phyloP scores from a whole-genome alignment of 2,329 filamentous ascomycete species.

The Pseudogymnoascus sp. region DNA sequence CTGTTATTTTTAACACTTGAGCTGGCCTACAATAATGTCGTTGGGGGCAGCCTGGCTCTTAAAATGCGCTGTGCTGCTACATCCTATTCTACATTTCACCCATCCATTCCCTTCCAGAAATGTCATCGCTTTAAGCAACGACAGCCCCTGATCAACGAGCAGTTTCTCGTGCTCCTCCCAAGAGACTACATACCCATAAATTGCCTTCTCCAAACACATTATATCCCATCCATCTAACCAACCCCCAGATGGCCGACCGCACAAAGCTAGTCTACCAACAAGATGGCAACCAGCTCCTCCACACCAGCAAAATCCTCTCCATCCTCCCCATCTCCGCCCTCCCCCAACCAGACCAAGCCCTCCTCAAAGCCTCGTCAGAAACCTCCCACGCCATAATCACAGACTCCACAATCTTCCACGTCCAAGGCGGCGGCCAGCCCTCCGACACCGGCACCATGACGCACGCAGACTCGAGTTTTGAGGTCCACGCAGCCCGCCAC shows the following conservation, averaged over 20 bases:
- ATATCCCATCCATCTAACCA: not conserved
- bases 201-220: too few relatives aligned
- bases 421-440: slow-evolving; percentile 68
- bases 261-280: slow-evolving; percentile 7
- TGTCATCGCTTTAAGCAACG: too few relatives aligned
- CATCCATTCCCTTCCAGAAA: too few relatives aligned
- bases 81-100: too few relatives aligned
- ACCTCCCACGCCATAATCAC: slow-evolving; percentile 52
- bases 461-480: slow-evolving; percentile 31
- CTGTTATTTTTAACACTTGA: too few relatives aligned
- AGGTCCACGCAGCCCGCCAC: slow-evolving; percentile 51
- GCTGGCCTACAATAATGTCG: too few relatives aligned
- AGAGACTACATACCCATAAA: too few relatives aligned
- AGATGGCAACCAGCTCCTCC: not conserved
- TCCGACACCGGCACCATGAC: slow-evolving; percentile 56
- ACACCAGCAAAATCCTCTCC: slow-evolving; percentile 15
- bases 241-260: not conserved
- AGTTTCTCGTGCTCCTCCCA: too few relatives aligned
- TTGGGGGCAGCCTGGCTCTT: too few relatives aligned
- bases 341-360: slow-evolving; percentile 23
- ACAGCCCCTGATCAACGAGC: too few relatives aligned
- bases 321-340: slow-evolving; percentile 19
- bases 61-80: too few relatives aligned
- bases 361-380: slow-evolving; percentile 51
- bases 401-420: slow-evolving; percentile 63